Percentiles rank a stretch among this genome's conserved stretches.
Conservation (phyloP, 176 grass and related monocot genomes). For the Musa troglodytarum region DNA sequence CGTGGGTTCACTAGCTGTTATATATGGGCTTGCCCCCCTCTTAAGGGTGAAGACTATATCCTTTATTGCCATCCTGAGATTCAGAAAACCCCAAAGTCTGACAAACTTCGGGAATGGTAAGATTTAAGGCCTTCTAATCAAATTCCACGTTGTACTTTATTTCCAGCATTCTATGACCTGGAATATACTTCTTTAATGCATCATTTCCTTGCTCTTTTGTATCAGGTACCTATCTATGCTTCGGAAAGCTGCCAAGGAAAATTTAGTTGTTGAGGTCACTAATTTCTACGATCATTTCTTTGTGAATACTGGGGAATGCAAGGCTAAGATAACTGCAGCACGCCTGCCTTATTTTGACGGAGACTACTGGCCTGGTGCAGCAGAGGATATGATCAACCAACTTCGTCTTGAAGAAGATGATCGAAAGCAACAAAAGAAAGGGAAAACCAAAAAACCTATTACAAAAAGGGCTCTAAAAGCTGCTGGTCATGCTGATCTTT, state of each 20-base stretch:
- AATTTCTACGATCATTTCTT: slow-evolving; percentile 53
- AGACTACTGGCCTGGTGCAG: slow-evolving; percentile 11
- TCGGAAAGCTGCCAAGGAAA: slow-evolving; percentile 11
- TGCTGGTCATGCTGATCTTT: slow-evolving; percentile 10
- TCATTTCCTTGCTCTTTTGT: neutral
- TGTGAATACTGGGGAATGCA: slow-evolving; percentile 16
- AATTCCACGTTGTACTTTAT: neutral
- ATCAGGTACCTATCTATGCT: slow-evolving; percentile 7
- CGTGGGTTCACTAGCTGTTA: slow-evolving; percentile 98
- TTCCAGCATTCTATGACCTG: neutral
- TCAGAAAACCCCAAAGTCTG: slow-evolving; percentile 97
- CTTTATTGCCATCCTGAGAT: slow-evolving; percentile 99
- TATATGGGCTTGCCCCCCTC: slow-evolving; percentile 95
- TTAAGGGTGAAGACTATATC: slow-evolving; percentile 99
- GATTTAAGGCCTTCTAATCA: neutral
- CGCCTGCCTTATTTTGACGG: slow-evolving; percentile 16
- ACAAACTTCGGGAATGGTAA: slow-evolving; percentile 93
- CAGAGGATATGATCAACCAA: slow-evolving; percentile 22
- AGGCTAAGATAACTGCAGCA: slow-evolving; percentile 7
- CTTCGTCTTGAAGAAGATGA: slow-evolving; percentile 76
- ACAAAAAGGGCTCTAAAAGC: slow-evolving; percentile 14
- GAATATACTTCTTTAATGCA: slow-evolving; percentile 9
- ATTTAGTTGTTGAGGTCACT: slow-evolving; percentile 12
- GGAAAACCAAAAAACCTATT: slow-evolving; percentile 5
- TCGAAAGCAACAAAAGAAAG: slow-evolving; percentile 19